These are phyloP conservation scores for Pilatotrama ljubarskyi DNA, from an alignment of 768 basidiomycete species.

Conservation along the genomic window DNA sequence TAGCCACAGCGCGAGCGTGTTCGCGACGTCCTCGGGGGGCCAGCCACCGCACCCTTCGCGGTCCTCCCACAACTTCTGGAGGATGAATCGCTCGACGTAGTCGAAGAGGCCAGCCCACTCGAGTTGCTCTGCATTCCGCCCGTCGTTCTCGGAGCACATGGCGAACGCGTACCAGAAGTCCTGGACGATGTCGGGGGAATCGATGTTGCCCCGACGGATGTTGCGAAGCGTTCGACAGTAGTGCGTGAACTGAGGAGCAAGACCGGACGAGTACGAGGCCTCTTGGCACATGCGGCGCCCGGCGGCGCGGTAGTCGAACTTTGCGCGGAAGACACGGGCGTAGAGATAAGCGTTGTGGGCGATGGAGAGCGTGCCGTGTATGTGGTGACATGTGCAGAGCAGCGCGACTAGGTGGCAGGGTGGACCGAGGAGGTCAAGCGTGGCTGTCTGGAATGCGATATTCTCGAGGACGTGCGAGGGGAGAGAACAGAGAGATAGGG, in stretches of 20 bases:
- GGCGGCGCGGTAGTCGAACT: conserved; percentile 58
- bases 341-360: conserved; percentile 44
- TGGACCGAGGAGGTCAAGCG: conserved; percentile 44
- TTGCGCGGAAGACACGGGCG: conserved; percentile 51
- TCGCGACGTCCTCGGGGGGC: conserved; percentile 51
- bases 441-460: conserved; percentile 51
- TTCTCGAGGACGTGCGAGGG: conserved; percentile 47
- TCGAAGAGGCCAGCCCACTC: conserved; percentile 48
- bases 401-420: conserved; percentile 52
- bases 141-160: conserved; percentile 68
- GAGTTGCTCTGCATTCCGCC: conserved; percentile 54
- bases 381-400: conserved; percentile 41
- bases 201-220: conserved; percentile 36
- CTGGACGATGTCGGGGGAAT: conserved; percentile 26
- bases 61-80: conserved; percentile 45
- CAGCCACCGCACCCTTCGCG: conserved; percentile 44
- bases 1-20: conserved; percentile 60
- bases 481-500: conserved; percentile 30
- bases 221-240: conserved; percentile 36
- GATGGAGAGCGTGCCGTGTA: conserved; percentile 40
- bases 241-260: conserved; percentile 40
- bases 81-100: conserved; percentile 48
- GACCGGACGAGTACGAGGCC: conserved; percentile 37
- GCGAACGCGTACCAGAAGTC: conserved; percentile 51
- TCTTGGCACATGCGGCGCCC: conserved; percentile 48